Percentiles rank a stretch among this genome's conserved stretches.
phyloP scores from a whole-genome alignment of 1,284 basidiomycete genomes.

The Irpex sp. region DNA sequence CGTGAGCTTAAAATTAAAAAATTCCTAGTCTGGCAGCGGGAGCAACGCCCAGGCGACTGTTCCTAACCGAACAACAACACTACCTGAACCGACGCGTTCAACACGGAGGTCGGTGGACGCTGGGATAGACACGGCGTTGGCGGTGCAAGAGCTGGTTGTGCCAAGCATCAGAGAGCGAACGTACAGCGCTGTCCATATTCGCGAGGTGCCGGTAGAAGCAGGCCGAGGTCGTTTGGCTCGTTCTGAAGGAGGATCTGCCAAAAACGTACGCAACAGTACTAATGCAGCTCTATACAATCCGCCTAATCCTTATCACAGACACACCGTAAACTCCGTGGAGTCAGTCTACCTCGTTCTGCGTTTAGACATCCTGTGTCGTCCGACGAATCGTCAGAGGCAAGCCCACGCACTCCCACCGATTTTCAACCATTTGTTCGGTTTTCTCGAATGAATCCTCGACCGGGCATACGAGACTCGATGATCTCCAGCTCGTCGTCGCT shows the following conservation, averaged over 20 bases:
- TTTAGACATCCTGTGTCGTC: conserved; percentile 28
- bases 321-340: conserved; percentile 27
- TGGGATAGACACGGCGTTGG: background rate
- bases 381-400: conserved; percentile 32
- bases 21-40: background rate
- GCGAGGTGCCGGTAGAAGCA: conserved; percentile 20
- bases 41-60: conserved; percentile 10
- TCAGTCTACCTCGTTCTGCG: conserved; percentile 35
- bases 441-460: conserved; percentile 17
- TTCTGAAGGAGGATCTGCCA: conserved; percentile 25
- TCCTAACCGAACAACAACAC: conserved; percentile 8
- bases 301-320: conserved; percentile 14
- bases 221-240: conserved; percentile 22
- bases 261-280: conserved; percentile 19
- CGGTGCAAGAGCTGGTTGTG: conserved; percentile 7
- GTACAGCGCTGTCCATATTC: conserved; percentile 22
- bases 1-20: background rate
- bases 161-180: conserved; percentile 14
- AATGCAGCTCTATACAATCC: background rate
- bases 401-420: conserved; percentile 31
- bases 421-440: conserved; percentile 22
- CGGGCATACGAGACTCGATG: conserved; percentile 43
- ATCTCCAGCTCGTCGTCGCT: conserved; percentile 64
- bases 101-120: conserved; percentile 9
- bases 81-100: conserved; percentile 8